These are phyloP conservation scores for Dissoconium aciculare DNA, from an alignment of 2,329 filamentous ascomycete species.

Conservation along the genomic window DNA sequence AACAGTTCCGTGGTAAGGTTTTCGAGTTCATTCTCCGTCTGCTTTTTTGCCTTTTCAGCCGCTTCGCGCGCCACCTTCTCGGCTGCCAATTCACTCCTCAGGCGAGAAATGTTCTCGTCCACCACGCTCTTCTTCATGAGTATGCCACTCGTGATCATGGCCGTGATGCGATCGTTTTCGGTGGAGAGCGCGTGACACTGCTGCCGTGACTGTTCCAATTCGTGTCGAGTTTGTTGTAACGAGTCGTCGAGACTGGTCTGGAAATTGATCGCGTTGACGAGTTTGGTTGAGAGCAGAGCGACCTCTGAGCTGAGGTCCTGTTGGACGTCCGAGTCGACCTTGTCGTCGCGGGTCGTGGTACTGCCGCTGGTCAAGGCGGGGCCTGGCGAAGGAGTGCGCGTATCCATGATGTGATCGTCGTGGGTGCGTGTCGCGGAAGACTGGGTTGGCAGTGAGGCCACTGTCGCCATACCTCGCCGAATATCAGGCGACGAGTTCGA, in stretches of 20 bases:
- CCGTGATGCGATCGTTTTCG: conserved; percentile 54
- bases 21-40: conserved; percentile 85
- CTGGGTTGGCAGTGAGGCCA: conserved; percentile 6
- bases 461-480: conserved; percentile 12
- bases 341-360: conserved; percentile 28
- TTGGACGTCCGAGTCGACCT: conserved; percentile 31
- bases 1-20: conserved; percentile 85
- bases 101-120: conserved; percentile 38
- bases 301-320: conserved; percentile 61
- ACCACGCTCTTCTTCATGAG: conserved; percentile 60
- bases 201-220: conserved; percentile 59
- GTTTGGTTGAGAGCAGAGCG: conserved; percentile 78
- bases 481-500: conserved; percentile 14
- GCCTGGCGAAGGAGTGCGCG: conserved; percentile 28
- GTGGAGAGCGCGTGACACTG: conserved; percentile 54
- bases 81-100: conserved; percentile 28
- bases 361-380: conserved; percentile 16
- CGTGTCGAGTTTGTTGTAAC: conserved; percentile 65
- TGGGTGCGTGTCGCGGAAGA: conserved; percentile 9
- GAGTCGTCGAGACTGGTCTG: conserved; percentile 85
- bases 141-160: conserved; percentile 54
- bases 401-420: conserved; percentile 25
- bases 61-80: conserved; percentile 28
- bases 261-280: conserved; percentile 94
- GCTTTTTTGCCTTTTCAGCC: conserved; percentile 55